These are phyloP conservation scores for Phytophthora pseudosyringae DNA, from an alignment of 352 stramenopile species.

Conservation along the genomic window DNA sequence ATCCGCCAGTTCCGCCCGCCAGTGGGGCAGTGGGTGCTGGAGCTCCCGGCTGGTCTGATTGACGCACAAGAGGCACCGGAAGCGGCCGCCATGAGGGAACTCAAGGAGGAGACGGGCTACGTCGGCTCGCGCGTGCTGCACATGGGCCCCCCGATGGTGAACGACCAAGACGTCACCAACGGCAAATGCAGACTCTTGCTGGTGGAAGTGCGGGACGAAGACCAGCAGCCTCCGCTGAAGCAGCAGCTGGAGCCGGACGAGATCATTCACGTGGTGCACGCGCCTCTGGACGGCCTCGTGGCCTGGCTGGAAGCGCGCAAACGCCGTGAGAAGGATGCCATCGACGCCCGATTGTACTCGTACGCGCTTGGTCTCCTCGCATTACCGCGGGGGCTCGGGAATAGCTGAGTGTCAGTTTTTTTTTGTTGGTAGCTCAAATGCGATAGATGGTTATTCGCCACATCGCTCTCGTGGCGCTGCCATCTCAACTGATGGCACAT, in stretches of 20 bases:
- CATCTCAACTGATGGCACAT: conserved; percentile 42
- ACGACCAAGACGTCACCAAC: conserved; percentile 84
- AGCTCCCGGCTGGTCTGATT: conserved; percentile 93
- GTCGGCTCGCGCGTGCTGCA: conserved; percentile 66
- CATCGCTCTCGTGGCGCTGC: not conserved
- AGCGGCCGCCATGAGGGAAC: conserved; percentile 79
- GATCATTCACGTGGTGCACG: conserved; percentile 74
- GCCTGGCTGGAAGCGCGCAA: conserved; percentile 58
- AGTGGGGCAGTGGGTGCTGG: conserved; percentile 85
- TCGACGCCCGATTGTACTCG: conserved; percentile 67
- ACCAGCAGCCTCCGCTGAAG: conserved; percentile 30
- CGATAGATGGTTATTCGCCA: conserved; percentile 38
- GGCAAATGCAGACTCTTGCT: conserved; percentile 72
- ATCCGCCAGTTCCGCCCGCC: conserved; percentile 93
- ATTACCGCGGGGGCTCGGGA: conserved; percentile 31
- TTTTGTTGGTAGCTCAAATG: conserved; percentile 22
- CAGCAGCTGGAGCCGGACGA: conserved; percentile 74
- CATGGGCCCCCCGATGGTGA: conserved; percentile 80
- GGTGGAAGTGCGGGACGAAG: conserved; percentile 56
- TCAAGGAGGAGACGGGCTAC: conserved; percentile 92
- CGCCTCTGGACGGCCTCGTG: conserved; percentile 68
- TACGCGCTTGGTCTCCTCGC: conserved; percentile 59
- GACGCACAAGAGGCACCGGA: conserved; percentile 81
- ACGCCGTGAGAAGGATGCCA: conserved; percentile 45
- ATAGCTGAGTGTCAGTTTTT: conserved; percentile 2